Percentiles rank a stretch among this genome's conserved stretches.
phyloP scores from a whole-genome alignment of 805 yeast genomes.

The Cyberlindnera euphorbiae region DNA sequence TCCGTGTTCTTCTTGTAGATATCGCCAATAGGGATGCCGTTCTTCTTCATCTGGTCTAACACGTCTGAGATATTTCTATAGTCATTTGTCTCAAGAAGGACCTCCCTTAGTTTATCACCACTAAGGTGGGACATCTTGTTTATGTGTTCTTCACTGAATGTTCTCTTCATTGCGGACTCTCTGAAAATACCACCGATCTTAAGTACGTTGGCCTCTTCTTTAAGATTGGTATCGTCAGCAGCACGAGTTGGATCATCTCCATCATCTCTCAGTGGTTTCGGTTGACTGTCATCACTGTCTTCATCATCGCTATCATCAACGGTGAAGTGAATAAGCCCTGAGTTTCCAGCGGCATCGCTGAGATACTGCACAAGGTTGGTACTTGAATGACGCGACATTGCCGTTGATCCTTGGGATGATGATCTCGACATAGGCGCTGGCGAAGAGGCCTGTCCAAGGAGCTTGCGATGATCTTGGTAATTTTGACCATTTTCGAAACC shows the following conservation, averaged over 20 bases:
- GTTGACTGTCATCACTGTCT: constrained; percentile 22
- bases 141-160: constrained; percentile 22
- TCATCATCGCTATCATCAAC: constrained; percentile 27
- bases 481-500: not conserved
- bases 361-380: constrained; percentile 22
- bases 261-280: constrained; percentile 5
- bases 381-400: constrained; percentile 16
- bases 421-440: not conserved
- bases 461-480: not conserved
- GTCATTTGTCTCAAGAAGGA: constrained; percentile 33
- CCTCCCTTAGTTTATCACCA: constrained; percentile 34
- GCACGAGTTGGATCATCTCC: constrained; percentile 8
- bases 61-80: constrained; percentile 34
- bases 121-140: constrained; percentile 25
- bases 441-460: not conserved
- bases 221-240: constrained; percentile 17
- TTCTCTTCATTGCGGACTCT: constrained; percentile 14
- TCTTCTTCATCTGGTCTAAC: constrained; percentile 34
- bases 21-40: constrained; percentile 36
- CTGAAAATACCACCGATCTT: constrained; percentile 17
- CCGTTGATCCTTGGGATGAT: not conserved
- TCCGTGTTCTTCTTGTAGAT: constrained; percentile 24
- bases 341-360: constrained; percentile 28
- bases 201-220: constrained; percentile 24
- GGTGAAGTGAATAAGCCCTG: constrained; percentile 35